Evolutionary conservation across 2,329 filamentous ascomycete genomes (phyloP).

Genomic region (Aspergillus intermedius): DNA sequence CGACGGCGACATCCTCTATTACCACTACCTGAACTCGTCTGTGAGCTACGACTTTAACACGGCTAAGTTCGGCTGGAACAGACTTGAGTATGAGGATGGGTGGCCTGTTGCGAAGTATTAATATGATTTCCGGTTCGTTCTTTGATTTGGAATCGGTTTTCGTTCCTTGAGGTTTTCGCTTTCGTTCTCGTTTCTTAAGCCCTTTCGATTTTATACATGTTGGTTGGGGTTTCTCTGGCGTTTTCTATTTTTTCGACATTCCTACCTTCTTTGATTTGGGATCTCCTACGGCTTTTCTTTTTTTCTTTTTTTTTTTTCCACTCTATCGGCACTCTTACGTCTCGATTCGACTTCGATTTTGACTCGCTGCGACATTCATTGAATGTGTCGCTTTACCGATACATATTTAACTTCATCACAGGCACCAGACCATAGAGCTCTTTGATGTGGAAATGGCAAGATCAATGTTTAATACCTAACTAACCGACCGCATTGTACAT

Average conservation of each 20-base stretch:
- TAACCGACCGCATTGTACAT: too few species aligned
- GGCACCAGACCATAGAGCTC: too few species aligned
- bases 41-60: constrained; percentile 25
- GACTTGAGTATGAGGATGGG: constrained; percentile 24
- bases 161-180: not conserved
- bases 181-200: not conserved
- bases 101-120: constrained; percentile 21
- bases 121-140: not conserved
- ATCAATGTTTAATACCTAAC: too few species aligned
- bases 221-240: too few species aligned
- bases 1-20: constrained; percentile 26
- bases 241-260: not conserved
- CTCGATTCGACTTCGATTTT: not conserved
- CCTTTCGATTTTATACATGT: not conserved
- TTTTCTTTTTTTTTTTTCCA: not conserved
- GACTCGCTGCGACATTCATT: too few species aligned
- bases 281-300: not conserved
- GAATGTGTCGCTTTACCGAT: too few species aligned
- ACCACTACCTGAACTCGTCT: constrained; percentile 29
- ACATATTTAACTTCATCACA: too few species aligned
- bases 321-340: not conserved
- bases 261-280: not conserved
- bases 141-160: not conserved
- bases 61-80: constrained; percentile 26
- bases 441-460: too few species aligned